Evolutionary conservation across 106 monocot genomes (phyloP).

Genomic region (Amphibolis antarctica): DNA sequence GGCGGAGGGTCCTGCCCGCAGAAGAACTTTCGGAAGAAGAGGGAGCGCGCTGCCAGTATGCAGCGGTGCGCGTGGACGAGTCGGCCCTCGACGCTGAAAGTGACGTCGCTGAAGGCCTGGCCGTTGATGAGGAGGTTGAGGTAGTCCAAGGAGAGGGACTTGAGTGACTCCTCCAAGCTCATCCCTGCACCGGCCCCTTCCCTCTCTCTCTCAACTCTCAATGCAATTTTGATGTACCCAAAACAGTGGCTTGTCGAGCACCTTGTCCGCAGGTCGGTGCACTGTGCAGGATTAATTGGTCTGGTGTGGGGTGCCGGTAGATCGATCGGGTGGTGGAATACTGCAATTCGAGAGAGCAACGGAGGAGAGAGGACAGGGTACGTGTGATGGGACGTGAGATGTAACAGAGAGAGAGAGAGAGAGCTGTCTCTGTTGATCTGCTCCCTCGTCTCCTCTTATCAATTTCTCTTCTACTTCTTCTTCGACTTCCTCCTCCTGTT

Average conservation of each 20-base stretch:
- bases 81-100: conserved; percentile 82
- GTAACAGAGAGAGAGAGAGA: background rate
- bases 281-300: background rate
- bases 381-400: background rate
- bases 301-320: too few species aligned
- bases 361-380: background rate
- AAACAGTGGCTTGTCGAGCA: background rate
- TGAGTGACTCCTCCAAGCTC: conserved; percentile 55
- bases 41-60: conserved; percentile 70
- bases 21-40: conserved; percentile 81
- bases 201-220: too few species aligned
- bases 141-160: conserved; percentile 82
- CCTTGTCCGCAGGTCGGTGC: background rate
- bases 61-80: conserved; percentile 85
- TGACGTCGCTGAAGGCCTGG: conserved; percentile 91
- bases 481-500: background rate
- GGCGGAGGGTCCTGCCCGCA: conserved; percentile 40
- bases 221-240: too few species aligned
- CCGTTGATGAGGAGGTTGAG: conserved; percentile 93
- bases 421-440: too few species aligned
- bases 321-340: too few species aligned
- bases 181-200: conserved; percentile 11
- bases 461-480: background rate
- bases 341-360: background rate
- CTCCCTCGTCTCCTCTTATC: background rate